A percentile compares a stretch with the other conserved stretches of the same genome.
Conservation (phyloP, 768 basidiomycete genomes). For the Fomitopsis pulvina region DNA sequence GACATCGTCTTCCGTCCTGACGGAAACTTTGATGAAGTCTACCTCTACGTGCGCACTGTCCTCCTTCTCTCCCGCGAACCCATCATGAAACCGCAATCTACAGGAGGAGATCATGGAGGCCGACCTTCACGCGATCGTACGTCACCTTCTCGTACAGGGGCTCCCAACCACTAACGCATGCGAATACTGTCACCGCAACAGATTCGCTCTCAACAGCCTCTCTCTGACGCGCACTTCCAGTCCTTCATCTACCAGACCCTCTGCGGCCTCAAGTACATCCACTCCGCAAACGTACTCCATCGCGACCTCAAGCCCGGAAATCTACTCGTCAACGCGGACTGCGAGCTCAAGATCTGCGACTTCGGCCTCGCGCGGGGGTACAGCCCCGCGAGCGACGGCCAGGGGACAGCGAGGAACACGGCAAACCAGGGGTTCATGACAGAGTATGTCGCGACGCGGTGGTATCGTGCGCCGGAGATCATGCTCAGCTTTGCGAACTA, state of each 20-base stretch:
- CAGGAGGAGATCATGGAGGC: constrained; percentile 99
- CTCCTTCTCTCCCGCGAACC: constrained; percentile 2
- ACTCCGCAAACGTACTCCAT: constrained; percentile 96
- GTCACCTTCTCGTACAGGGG: constrained; percentile 18
- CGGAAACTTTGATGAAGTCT: constrained; percentile 95
- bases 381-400: constrained; percentile 74
- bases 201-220: constrained; percentile 84
- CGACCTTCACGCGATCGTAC: constrained; percentile 95
- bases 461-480: constrained; percentile 99
- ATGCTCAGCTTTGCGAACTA: constrained; percentile 97
- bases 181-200: constrained; percentile 19
- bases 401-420: constrained; percentile 41
- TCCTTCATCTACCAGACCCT: constrained; percentile 98
- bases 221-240: constrained; percentile 89
- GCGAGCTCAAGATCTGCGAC: constrained; percentile 97
- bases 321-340: constrained; percentile 95
- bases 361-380: constrained; percentile 96
- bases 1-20: constrained; percentile 91
- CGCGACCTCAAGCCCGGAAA: constrained; percentile 95
- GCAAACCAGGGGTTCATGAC: constrained; percentile 97
- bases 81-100: not conserved
- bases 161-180: not conserved
- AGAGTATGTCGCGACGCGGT: constrained; percentile 97
- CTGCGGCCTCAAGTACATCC: constrained; percentile 97
- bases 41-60: constrained; percentile 82